Percentiles rank a stretch among this genome's conserved stretches.
Evolutionary conservation across 2,329 filamentous ascomycete species (phyloP).

Genomic region (Fusarium tjaetaba): DNA sequence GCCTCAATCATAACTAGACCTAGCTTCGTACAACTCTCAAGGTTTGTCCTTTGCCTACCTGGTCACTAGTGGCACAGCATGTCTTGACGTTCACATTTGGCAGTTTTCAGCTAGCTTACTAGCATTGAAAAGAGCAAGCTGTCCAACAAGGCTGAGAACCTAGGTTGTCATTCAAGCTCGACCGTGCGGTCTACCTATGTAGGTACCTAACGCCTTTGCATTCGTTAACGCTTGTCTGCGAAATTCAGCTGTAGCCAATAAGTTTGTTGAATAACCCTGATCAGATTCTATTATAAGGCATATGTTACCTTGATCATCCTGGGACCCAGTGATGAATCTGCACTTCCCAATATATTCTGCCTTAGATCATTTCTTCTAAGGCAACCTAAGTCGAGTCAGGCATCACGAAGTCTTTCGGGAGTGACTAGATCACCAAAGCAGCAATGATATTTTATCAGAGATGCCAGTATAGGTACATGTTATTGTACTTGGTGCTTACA

Average conservation of each 20-base stretch:
- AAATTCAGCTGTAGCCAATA: not conserved
- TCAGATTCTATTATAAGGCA: not conserved
- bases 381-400: not conserved
- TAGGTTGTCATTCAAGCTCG: not conserved
- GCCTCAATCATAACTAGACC: constrained; percentile 8
- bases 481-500: not conserved
- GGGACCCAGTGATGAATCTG: not conserved
- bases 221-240: not conserved
- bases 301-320: not conserved
- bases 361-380: not conserved
- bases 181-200: not conserved
- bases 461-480: not conserved
- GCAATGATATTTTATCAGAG: not conserved
- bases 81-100: not conserved
- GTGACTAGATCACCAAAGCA: not conserved
- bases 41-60: not conserved
- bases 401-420: not conserved
- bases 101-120: not conserved
- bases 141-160: not conserved
- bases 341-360: not conserved
- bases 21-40: not conserved
- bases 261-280: not conserved
- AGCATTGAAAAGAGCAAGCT: not conserved
- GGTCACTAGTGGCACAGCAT: not conserved
- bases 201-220: not conserved